Evolutionary conservation across 805 yeast genomes (phyloP).

Genomic region (Lipomyces yamadae): DNA sequence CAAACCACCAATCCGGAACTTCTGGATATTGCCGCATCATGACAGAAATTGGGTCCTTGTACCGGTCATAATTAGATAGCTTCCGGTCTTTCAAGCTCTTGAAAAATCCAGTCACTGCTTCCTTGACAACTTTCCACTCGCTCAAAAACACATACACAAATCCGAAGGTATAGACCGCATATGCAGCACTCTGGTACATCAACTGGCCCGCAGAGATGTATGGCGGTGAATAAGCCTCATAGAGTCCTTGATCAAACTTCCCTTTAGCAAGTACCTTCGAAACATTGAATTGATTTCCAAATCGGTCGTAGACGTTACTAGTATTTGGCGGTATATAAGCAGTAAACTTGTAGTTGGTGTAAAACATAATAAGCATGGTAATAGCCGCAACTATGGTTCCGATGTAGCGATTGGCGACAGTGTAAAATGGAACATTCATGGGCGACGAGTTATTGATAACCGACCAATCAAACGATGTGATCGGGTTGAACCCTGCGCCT

Average conservation of each 20-base stretch:
- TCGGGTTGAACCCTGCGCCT: constrained; percentile 71
- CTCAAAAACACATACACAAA: constrained; percentile 53
- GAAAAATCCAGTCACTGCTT: constrained; percentile 62
- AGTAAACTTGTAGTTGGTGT: constrained; percentile 55
- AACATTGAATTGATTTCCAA: constrained; percentile 52
- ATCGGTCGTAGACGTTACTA: constrained; percentile 48
- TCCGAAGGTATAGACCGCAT: constrained; percentile 58
- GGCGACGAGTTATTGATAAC: constrained; percentile 49
- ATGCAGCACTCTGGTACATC: constrained; percentile 58
- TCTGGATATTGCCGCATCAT: constrained; percentile 61
- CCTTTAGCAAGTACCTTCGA: constrained; percentile 53
- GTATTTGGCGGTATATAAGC: constrained; percentile 53
- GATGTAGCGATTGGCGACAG: constrained; percentile 48
- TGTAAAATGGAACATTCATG: constrained; percentile 49
- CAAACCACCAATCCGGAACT: constrained; percentile 54
- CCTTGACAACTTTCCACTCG: constrained; percentile 51
- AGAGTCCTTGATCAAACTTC: constrained; percentile 53
- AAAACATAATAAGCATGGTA: constrained; percentile 58
- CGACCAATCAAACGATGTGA: constrained; percentile 69
- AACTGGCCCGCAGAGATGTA: constrained; percentile 58
- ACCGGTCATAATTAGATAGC: constrained; percentile 64
- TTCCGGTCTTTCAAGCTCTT: constrained; percentile 46
- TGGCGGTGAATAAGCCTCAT: constrained; percentile 64
- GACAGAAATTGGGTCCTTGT: constrained; percentile 27
- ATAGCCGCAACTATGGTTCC: constrained; percentile 56